phyloP scores from a whole-genome alignment of 2,329 filamentous ascomycete species.

The Microdochium paspali region DNA sequence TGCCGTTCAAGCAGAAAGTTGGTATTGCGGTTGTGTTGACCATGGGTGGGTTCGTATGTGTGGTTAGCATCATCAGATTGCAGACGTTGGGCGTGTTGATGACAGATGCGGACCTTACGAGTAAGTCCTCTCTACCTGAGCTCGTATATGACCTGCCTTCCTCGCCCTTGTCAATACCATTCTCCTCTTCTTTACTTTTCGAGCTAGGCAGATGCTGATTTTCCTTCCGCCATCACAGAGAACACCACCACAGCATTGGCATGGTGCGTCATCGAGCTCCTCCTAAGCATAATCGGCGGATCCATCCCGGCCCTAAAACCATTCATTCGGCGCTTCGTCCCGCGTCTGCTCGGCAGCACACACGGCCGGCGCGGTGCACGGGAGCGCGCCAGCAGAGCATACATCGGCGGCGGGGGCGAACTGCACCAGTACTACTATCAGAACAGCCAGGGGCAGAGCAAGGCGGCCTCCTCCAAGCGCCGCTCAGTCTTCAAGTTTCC shows the following conservation, averaged over 20 bases:
- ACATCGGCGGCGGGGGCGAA: neutral
- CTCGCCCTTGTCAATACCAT: too few species aligned
- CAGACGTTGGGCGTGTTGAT: constrained; percentile 8
- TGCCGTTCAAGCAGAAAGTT: constrained; percentile 30
- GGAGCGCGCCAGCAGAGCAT: neutral
- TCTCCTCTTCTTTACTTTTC: neutral
- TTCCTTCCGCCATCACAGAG: neutral
- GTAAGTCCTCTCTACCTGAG: too few species aligned
- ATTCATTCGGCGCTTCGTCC: constrained; percentile 10
- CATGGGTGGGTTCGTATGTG: constrained; percentile 14
- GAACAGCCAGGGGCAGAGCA: neutral
- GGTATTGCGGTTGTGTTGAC: constrained; percentile 30
- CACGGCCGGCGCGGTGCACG: neutral
- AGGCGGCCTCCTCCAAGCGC: neutral
- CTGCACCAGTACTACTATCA: neutral
- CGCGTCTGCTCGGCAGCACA: constrained; percentile 6
- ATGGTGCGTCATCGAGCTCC: constrained; percentile 15
- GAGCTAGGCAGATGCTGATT: neutral
- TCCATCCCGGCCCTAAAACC: constrained; percentile 14
- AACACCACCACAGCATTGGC: constrained; percentile 11
- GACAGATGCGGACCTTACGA: constrained; percentile 7
- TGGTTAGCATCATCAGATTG: constrained; percentile 11
- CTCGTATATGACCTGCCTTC: too few species aligned
- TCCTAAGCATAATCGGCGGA: constrained; percentile 15
- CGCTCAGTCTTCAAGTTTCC: neutral